Evolutionary conservation across 2,329 filamentous ascomycete genomes (phyloP), one percentile per base, ranked within the genome.

Genomic region (Acrodontium crateriforme): DNA sequence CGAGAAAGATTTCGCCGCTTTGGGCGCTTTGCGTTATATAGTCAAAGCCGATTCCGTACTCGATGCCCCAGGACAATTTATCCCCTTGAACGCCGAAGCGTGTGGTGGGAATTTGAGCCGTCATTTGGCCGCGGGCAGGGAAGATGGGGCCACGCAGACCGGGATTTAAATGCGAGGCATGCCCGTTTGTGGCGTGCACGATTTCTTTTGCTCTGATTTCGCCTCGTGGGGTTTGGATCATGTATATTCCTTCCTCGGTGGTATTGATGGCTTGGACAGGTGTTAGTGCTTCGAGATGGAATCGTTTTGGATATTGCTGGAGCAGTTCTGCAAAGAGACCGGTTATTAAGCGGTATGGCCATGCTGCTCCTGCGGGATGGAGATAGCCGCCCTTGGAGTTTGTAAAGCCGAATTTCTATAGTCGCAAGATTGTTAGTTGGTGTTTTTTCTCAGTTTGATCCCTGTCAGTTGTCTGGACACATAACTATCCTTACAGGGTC

Each of bases 121-220:
- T 38, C 37, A 40, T 40, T 24, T 37, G 36, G n/a, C 37, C 37
- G 12, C 37, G 35, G 8, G 38, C 16, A 6, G 37, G 37, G 25
- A 33, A 37, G 3, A 40, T 8, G 9, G 22, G 24, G 6, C 37
- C 35, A 16, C 35, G 25, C 5, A 40, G 15, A 9, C 29, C 27
- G 3, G 37, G 35, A 3, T 37, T 25, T 15, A 40, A 24, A 27
- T 40, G 32, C 2, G 28, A 32, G n/a, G 32, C 36, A 17, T 38
- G 36, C 9, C 35, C 53, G 29, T 56, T 57, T 16, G 45, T 55
- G 13, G 54, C 52, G 22, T 46, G 43, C 3, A 56, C 32, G 5
- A 56, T 40, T 24, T 39, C 41, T 2, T 16, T 25, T 6, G 40
- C 36, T 7, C 31, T 32, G 18, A 49, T 35, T 5, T 29, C 23